Conservation (phyloP, 495 filamentous ascomycete genomes). For the Apiosordaria backusii region DNA sequence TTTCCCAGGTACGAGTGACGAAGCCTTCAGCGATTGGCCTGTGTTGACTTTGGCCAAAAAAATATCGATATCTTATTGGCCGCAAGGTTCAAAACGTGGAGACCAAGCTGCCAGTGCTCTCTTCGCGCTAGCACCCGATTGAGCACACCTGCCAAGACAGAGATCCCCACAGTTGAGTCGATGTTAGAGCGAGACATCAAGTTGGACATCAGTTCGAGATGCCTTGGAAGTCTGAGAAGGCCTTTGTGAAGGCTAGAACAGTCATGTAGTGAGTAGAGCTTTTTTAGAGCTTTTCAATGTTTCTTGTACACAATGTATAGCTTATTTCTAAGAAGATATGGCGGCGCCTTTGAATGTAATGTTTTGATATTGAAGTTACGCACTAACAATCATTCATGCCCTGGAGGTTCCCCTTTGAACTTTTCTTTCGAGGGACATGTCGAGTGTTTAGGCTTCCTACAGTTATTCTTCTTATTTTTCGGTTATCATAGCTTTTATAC, state of each 20-base stretch:
- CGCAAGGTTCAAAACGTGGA: conserved; percentile 20
- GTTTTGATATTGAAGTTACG: background rate
- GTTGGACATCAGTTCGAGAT: background rate
- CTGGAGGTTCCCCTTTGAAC: background rate
- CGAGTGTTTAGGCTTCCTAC: background rate
- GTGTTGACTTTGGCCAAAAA: conserved; percentile 40
- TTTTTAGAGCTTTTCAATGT: background rate
- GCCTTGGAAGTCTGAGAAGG: background rate
- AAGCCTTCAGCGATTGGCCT: conserved; percentile 37
- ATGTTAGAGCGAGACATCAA: background rate
- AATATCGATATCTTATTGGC: conserved; percentile 29
- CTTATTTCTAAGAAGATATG: background rate
- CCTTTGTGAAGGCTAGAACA: background rate
- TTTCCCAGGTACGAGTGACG: conserved; percentile 29
- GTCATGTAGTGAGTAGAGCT: background rate
- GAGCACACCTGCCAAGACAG: conserved; percentile 12
- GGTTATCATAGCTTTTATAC: background rate
- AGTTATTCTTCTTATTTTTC: background rate
- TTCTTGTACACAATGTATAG: background rate
- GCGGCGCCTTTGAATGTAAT: background rate
- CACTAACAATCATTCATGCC: background rate
- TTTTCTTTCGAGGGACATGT: background rate
- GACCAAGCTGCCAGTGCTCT: conserved; percentile 24
- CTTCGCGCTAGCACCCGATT: conserved; percentile 23
- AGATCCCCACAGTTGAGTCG: background rate